These are phyloP conservation scores for Fusarium avenaceum DNA, from an alignment of 2,329 filamentous ascomycete species.

Conservation along the genomic window DNA sequence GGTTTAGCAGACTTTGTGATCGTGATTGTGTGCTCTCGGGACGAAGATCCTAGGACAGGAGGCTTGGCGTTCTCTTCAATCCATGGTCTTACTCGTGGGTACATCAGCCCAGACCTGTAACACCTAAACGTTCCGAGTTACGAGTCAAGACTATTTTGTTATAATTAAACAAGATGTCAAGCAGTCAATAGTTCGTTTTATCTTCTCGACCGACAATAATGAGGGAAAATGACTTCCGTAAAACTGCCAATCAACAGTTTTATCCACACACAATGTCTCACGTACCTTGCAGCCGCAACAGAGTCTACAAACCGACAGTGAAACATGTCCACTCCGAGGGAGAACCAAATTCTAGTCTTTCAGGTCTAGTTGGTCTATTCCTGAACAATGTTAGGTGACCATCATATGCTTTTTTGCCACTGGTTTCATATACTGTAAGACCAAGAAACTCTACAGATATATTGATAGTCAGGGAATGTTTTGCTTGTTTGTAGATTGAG, in stretches of 20 bases:
- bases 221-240: neutral
- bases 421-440: conserved; percentile 15
- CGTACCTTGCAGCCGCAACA: conserved; percentile 37
- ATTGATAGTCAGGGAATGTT: neutral
- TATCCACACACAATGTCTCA: conserved; percentile 29
- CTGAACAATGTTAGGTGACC: conserved; percentile 4
- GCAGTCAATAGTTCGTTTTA: too few species aligned
- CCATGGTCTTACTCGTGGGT: too few species aligned
- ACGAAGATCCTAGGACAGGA: too few species aligned
- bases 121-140: too few species aligned
- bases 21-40: too few species aligned
- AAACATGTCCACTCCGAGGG: conserved; percentile 32
- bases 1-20: neutral
- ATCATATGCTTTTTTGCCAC: neutral
- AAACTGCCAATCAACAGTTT: neutral
- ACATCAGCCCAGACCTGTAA: too few species aligned
- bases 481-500: conserved; percentile 2
- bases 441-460: neutral
- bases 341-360: conserved; percentile 15
- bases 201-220: too few species aligned
- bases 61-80: too few species aligned
- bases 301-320: conserved; percentile 11
- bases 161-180: too few species aligned
- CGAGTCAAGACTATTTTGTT: too few species aligned
- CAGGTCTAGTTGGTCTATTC: conserved; percentile 3